Percentiles rank a stretch among this genome's conserved stretches.
Conservation (phyloP, 306 rosid genomes). For the Vachellia pachyceras region DNA sequence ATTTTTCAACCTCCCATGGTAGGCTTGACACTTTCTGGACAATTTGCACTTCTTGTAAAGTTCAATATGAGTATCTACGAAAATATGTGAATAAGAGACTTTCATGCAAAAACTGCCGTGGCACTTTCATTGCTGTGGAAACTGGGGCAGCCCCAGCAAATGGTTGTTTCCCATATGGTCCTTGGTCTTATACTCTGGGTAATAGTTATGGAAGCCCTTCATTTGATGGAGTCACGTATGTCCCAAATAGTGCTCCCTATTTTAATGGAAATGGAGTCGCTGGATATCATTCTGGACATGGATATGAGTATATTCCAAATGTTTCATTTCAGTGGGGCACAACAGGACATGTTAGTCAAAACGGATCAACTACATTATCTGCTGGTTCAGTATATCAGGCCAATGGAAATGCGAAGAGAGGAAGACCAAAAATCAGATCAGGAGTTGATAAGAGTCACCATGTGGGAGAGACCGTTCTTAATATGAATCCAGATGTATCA, state of each 20-base stretch:
- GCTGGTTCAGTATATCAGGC: conserved; percentile 47
- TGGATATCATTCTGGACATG: conserved; percentile 55
- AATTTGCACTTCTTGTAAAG: conserved; percentile 75
- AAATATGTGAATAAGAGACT: conserved; percentile 78
- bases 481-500: conserved; percentile 34
- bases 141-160: conserved; percentile 72
- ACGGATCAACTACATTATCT: conserved; percentile 46
- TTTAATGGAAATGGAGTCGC: conserved; percentile 59
- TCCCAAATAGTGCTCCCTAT: conserved; percentile 54
- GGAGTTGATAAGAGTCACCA: conserved; percentile 54
- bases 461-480: conserved; percentile 28
- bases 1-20: conserved; percentile 45
- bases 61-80: conserved; percentile 76
- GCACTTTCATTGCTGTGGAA: conserved; percentile 69
- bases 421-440: conserved; percentile 52
- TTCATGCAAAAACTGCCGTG: conserved; percentile 75
- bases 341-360: conserved; percentile 49
- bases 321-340: conserved; percentile 73
- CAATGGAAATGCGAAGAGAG: conserved; percentile 49
- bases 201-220: conserved; percentile 65
- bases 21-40: conserved; percentile 83
- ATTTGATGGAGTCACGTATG: conserved; percentile 65
- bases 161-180: conserved; percentile 73
- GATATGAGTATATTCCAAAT: conserved; percentile 61
- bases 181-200: conserved; percentile 56